Evolutionary conservation across 306 rosid species (phyloP).

Genomic region (Cucurbita pepo): DNA sequence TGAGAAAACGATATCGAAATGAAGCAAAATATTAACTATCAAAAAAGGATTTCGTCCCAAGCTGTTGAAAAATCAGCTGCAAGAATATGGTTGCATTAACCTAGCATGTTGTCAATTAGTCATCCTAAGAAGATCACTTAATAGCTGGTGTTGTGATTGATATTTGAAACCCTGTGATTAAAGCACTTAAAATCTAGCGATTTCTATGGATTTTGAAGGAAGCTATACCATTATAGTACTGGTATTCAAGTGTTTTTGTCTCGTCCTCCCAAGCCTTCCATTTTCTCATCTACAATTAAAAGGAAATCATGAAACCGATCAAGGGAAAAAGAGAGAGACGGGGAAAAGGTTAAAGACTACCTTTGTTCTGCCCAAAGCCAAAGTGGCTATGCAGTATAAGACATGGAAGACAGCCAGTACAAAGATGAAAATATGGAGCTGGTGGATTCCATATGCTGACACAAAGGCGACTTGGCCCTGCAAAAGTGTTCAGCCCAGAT

Average conservation of each 20-base stretch:
- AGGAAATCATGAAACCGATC: background rate
- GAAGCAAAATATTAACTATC: background rate
- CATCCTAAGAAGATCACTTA: background rate
- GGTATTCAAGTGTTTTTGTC: constrained; percentile 36
- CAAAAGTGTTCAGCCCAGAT: constrained; percentile 1
- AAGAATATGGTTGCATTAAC: too few species aligned
- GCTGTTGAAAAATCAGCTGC: background rate
- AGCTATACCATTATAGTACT: constrained; percentile 22
- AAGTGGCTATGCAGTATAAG: constrained; percentile 46
- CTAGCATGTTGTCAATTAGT: background rate
- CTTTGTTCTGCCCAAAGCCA: constrained; percentile 58
- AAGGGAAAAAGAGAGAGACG: background rate
- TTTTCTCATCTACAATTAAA: constrained; percentile 44
- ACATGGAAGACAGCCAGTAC: constrained; percentile 53
- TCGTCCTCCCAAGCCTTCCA: constrained; percentile 81
- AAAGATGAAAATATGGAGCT: constrained; percentile 82
- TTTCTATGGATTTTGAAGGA: background rate
- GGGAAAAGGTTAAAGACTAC: constrained; percentile 9
- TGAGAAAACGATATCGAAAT: background rate
- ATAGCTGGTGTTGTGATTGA: background rate
- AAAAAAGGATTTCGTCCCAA: background rate
- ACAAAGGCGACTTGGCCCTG: constrained; percentile 58
- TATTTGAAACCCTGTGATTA: background rate
- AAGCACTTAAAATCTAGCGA: background rate
- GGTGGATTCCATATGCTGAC: constrained; percentile 79